A percentile compares a stretch with the other conserved stretches of the same genome.
These are phyloP conservation scores for Begonia loranthoides DNA, from an alignment of 306 rosid species.

Conservation along the genomic window DNA sequence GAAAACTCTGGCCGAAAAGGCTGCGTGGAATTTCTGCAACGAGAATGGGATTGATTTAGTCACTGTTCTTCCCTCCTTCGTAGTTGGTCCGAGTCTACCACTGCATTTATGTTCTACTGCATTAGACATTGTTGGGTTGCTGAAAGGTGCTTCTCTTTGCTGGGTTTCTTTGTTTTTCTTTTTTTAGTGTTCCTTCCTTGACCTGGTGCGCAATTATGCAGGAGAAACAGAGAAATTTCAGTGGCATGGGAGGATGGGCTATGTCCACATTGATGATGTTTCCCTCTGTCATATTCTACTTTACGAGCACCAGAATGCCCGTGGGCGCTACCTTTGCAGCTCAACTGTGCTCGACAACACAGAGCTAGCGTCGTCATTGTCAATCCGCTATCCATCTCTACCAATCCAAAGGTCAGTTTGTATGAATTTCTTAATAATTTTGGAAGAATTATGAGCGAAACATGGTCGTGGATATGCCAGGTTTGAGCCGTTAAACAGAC, in stretches of 20 bases:
- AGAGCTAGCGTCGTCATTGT: conserved; percentile 35
- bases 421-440: neutral
- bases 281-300: conserved; percentile 53
- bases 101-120: conserved; percentile 69
- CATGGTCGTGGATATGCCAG: conserved; percentile 19
- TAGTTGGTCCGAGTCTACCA: conserved; percentile 64
- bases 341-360: conserved; percentile 34
- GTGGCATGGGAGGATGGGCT: conserved; percentile 76
- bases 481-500: conserved; percentile 38
- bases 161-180: neutral
- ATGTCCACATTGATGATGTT: conserved; percentile 73
- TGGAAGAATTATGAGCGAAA: neutral
- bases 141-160: conserved; percentile 29
- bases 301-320: conserved; percentile 34
- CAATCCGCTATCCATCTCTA: conserved; percentile 41
- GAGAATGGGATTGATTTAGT: conserved; percentile 49
- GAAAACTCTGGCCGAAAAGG: conserved; percentile 65
- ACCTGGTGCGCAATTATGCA: conserved; percentile 5
- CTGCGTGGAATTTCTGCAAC: conserved; percentile 80
- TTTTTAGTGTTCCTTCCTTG: too few relatives aligned
- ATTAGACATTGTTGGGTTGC: conserved; percentile 61
- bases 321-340: conserved; percentile 64
- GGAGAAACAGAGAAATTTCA: conserved; percentile 57
- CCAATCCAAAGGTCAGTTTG: conserved; percentile 48
- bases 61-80: conserved; percentile 49